Percentiles rank a stretch among this genome's conserved stretches.
phyloP scores from a whole-genome alignment of 2,329 filamentous ascomycete genomes.

The Bretziella fagacearum region DNA sequence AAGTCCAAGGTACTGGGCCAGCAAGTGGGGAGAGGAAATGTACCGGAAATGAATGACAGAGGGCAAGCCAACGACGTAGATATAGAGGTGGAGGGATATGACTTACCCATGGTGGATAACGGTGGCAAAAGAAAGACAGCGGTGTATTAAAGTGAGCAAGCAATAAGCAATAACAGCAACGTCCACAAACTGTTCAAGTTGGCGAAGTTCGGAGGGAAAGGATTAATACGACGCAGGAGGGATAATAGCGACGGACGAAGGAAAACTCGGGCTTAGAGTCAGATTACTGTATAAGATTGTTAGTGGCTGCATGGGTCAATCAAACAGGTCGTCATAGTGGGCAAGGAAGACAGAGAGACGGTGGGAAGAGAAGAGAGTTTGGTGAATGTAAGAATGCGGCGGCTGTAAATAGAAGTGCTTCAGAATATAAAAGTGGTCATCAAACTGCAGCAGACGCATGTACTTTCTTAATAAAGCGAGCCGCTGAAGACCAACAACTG shows the following conservation, averaged over 20 bases:
- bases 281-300: constrained; percentile 5
- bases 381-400: too few species aligned
- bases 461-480: not conserved
- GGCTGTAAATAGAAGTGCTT: too few species aligned
- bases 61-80: not conserved
- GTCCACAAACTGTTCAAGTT: not conserved
- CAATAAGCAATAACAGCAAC: not conserved
- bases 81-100: too few species aligned
- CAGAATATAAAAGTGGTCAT: not conserved
- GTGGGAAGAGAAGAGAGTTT: too few species aligned
- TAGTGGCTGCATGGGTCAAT: constrained; percentile 4
- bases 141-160: not conserved
- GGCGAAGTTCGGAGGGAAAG: not conserved
- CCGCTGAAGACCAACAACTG: not conserved
- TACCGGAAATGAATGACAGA: not conserved
- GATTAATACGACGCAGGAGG: not conserved
- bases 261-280: too few species aligned
- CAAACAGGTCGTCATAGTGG: not conserved
- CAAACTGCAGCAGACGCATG: not conserved
- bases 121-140: too few species aligned
- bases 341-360: not conserved
- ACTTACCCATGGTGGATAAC: not conserved
- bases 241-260: not conserved
- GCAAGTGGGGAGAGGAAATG: not conserved
- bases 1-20: not conserved